These are phyloP conservation scores for Penicillium palitans DNA, from an alignment of 2,329 filamentous ascomycete species.

Conservation along the genomic window DNA sequence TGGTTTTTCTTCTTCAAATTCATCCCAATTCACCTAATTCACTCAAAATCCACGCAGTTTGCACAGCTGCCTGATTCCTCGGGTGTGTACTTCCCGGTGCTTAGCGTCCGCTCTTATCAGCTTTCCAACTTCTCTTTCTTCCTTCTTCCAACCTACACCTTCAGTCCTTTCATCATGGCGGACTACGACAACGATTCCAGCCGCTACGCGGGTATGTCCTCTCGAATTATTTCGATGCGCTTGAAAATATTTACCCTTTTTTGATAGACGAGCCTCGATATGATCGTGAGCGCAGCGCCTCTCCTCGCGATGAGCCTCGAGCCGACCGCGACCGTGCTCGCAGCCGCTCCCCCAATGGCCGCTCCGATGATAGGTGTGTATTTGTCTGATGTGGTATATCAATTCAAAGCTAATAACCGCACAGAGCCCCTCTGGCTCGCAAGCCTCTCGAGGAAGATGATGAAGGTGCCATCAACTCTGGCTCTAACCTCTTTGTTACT, in stretches of 20 bases:
- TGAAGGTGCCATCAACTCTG: conserved; percentile 82
- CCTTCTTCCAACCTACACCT: conserved; percentile 22
- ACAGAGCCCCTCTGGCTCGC: conserved; percentile 50
- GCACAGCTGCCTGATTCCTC: conserved; percentile 14
- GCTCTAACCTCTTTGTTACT: conserved; percentile 98
- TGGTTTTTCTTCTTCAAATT: background rate
- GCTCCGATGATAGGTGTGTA: conserved; percentile 53
- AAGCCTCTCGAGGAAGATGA: conserved; percentile 57
- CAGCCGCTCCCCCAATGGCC: conserved; percentile 64
- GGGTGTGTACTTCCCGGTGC: conserved; percentile 21
- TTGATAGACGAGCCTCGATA: conserved; percentile 61
- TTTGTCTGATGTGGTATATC: background rate
- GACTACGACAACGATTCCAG: conserved; percentile 68
- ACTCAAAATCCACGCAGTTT: background rate
- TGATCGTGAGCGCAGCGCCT: conserved; percentile 66
- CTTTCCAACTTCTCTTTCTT: conserved; percentile 25
- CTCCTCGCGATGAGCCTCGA: conserved; percentile 59
- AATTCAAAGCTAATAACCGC: background rate
- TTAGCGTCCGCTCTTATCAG: conserved; percentile 22
- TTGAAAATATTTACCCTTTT: conserved; percentile 1
- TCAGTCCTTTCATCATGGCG: conserved; percentile 40
- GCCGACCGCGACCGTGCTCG: conserved; percentile 58
- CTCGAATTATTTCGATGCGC: background rate
- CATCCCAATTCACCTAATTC: background rate
- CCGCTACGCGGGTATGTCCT: conserved; percentile 63